A percentile compares a stretch with the other conserved stretches of the same genome.
Conservation (phyloP, 2,329 filamentous ascomycete genomes). For the Capronia americana region DNA sequence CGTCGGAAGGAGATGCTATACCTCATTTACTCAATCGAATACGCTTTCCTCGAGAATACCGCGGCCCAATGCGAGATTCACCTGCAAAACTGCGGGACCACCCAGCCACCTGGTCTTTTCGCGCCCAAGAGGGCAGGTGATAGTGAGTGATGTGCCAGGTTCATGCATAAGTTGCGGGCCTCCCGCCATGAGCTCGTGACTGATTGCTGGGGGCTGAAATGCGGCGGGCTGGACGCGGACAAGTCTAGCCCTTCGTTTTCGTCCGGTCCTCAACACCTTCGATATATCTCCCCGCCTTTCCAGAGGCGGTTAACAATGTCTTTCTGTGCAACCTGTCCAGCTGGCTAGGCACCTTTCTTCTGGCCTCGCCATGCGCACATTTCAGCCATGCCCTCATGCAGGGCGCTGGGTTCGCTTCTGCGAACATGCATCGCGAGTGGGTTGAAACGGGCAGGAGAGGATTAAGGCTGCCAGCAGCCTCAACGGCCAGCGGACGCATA, state of each 20-base stretch:
- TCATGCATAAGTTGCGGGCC: background rate
- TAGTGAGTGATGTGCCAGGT: background rate
- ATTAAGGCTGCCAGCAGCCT: background rate
- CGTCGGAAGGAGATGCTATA: background rate
- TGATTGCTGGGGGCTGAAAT: background rate
- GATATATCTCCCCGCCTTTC: background rate
- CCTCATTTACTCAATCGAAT: background rate
- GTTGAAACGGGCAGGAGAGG: background rate
- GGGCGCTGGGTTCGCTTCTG: too few relatives aligned
- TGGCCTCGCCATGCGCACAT: background rate
- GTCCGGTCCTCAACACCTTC: background rate
- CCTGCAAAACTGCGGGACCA: background rate
- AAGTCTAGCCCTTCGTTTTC: background rate
- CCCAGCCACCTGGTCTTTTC: background rate
- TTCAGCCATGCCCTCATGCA: background rate
- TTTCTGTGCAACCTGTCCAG: background rate
- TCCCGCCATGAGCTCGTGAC: too few relatives aligned
- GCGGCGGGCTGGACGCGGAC: background rate
- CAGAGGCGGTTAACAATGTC: background rate
- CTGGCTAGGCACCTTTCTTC: background rate
- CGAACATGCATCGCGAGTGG: background rate
- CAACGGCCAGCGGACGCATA: background rate
- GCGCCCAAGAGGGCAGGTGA: background rate
- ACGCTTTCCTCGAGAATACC: background rate
- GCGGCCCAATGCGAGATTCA: background rate